Evolutionary conservation across 2,329 filamentous ascomycete genomes (phyloP).

Genomic region (Ophiosphaerella narmari): DNA sequence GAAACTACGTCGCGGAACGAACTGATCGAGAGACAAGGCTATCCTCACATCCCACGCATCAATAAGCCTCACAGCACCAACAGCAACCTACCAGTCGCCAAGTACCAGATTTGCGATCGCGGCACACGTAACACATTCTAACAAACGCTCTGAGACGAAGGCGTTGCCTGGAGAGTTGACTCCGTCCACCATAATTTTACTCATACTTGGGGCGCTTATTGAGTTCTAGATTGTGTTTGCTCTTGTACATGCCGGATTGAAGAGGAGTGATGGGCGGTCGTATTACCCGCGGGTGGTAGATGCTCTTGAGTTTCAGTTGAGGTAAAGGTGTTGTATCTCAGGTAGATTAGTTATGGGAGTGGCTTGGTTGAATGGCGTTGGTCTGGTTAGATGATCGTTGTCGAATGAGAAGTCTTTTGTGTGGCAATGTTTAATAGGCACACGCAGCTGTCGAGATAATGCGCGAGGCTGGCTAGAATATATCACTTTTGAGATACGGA

Average conservation of each 20-base stretch:
- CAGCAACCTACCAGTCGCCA: too few relatives aligned
- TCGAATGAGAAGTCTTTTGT: neutral
- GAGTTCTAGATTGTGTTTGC: slow-evolving; percentile 14
- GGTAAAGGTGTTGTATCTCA: neutral
- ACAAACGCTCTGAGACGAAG: too few relatives aligned
- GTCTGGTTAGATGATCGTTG: too few relatives aligned
- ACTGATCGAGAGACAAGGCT: too few relatives aligned
- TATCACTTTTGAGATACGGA: too few relatives aligned
- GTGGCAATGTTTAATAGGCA: too few relatives aligned
- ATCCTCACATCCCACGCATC: too few relatives aligned
- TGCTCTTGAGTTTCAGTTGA: slow-evolving; percentile 3
- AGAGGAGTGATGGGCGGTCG: slow-evolving; percentile 1
- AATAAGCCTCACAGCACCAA: too few relatives aligned
- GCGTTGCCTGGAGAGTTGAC: neutral
- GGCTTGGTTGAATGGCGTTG: neutral
- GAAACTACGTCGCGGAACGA: too few relatives aligned
- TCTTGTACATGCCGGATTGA: slow-evolving; percentile 8
- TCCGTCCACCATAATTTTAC: neutral
- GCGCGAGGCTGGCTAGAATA: too few relatives aligned
- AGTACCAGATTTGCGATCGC: too few relatives aligned
- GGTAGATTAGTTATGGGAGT: neutral
- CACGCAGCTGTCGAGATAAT: too few relatives aligned
- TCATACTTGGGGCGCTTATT: neutral
- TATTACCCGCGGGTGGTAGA: slow-evolving; percentile 4
- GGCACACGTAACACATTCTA: neutral